Evolutionary conservation across 345 rosid species (phyloP).

Genomic region (Populus simonii): DNA sequence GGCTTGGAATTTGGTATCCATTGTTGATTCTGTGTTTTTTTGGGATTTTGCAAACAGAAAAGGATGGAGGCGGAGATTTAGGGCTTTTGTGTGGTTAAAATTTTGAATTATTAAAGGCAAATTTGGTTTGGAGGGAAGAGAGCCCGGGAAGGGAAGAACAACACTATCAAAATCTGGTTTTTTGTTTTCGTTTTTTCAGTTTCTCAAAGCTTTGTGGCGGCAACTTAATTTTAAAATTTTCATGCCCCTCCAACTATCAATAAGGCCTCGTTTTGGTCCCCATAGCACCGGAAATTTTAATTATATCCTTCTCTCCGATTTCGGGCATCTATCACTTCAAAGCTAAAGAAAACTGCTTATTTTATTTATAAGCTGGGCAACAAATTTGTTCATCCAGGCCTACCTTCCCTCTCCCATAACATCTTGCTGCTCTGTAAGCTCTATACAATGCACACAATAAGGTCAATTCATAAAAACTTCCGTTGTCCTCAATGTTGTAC

Average conservation of each 20-base stretch:
- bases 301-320: too few relatives aligned
- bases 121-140: not conserved
- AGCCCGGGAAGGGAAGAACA: not conserved
- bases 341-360: not conserved
- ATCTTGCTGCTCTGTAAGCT: not conserved
- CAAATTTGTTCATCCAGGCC: not conserved
- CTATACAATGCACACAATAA: too few relatives aligned
- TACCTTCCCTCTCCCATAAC: not conserved
- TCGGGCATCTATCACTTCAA: not conserved
- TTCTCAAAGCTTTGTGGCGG: not conserved
- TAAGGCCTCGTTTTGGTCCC: not conserved
- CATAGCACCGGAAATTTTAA: not conserved
- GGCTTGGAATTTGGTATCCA: slow-evolving; percentile 48
- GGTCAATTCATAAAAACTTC: too few relatives aligned
- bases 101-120: not conserved
- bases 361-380: not conserved
- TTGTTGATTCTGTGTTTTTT: slow-evolving; percentile 15
- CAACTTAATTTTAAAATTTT: too few relatives aligned
- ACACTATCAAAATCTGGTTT: too few relatives aligned
- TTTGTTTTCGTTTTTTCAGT: not conserved
- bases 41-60: not conserved
- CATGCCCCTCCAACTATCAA: not conserved
- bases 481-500: too few relatives aligned
- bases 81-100: not conserved
- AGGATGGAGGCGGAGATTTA: not conserved